Conservation (phyloP, 805 yeast genomes). For the Lipomyces yamadae region DNA sequence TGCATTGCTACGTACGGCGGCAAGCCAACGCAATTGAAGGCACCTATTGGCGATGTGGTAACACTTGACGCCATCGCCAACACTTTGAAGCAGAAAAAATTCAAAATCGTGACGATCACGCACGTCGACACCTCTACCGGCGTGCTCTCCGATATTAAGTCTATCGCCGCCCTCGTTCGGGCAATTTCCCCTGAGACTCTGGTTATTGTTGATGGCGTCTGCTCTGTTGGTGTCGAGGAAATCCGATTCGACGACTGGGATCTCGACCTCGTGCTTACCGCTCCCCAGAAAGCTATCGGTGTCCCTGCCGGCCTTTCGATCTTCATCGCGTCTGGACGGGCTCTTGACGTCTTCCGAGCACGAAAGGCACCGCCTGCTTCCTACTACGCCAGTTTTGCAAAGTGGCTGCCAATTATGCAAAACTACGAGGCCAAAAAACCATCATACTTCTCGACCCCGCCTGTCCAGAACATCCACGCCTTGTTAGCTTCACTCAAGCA, state of each 20-base stretch:
- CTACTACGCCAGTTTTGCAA: constrained; percentile 72
- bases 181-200: constrained; percentile 76
- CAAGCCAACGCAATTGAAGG: constrained; percentile 71
- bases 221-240: constrained; percentile 89
- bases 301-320: constrained; percentile 91
- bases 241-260: constrained; percentile 89
- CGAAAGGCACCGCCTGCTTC: constrained; percentile 51
- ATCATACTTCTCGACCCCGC: constrained; percentile 97
- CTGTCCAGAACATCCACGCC: constrained; percentile 84
- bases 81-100: constrained; percentile 58
- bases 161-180: constrained; percentile 65
- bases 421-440: constrained; percentile 79
- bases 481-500: constrained; percentile 75
- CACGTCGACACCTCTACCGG: constrained; percentile 98
- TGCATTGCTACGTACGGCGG: constrained; percentile 73
- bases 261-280: constrained; percentile 83
- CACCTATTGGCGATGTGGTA: constrained; percentile 75
- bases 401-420: constrained; percentile 88
- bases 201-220: constrained; percentile 89
- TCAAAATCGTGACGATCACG: constrained; percentile 78
- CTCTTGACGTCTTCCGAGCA: constrained; percentile 66
- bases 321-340: constrained; percentile 75
- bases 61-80: constrained; percentile 60
- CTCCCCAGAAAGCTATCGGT: constrained; percentile 94
- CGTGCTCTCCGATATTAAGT: constrained; percentile 75